Conservation (phyloP, 768 basidiomycete species). For the Pluteus cervinus region DNA sequence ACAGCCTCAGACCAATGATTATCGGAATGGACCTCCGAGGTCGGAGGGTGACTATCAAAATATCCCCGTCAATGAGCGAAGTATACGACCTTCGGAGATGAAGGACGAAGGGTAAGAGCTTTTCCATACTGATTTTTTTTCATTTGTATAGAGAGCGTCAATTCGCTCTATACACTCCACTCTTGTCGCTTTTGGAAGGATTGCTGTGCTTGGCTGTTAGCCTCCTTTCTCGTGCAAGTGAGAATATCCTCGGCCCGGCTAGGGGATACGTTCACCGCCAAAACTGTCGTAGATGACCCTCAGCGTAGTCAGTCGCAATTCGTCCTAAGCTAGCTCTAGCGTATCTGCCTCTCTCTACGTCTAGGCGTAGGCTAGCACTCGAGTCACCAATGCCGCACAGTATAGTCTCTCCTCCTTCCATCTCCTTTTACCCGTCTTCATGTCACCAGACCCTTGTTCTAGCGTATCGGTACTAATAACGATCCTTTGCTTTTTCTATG, state of each 20-base stretch:
- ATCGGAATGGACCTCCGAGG: constrained; percentile 29
- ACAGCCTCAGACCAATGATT: constrained; percentile 51
- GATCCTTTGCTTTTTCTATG: constrained; percentile 47
- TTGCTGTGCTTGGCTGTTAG: constrained; percentile 16
- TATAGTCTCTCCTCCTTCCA: constrained; percentile 64
- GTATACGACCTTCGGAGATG: constrained; percentile 83
- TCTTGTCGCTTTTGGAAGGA: constrained; percentile 17
- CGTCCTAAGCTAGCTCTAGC: constrained; percentile 66
- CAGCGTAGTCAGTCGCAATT: constrained; percentile 49
- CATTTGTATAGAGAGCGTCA: constrained; percentile 13
- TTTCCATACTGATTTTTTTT: constrained; percentile 15
- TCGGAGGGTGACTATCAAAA: constrained; percentile 36
- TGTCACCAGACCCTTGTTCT: constrained; percentile 56
- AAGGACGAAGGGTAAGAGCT: constrained; percentile 96
- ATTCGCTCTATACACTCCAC: constrained; percentile 1
- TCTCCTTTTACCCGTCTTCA: too few species aligned
- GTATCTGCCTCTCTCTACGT: constrained; percentile 58
- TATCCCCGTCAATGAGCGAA: constrained; percentile 49
- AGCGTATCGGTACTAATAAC: constrained; percentile 80
- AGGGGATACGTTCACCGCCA: constrained; percentile 5
- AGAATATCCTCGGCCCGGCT: too few species aligned
- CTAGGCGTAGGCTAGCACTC: constrained; percentile 70
- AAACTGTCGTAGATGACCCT: constrained; percentile 38
- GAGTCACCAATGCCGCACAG: constrained; percentile 50
- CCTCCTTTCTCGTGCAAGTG: constrained; percentile 22